A percentile compares a stretch with the other conserved stretches of the same genome.
phyloP scores from a whole-genome alignment of 176 grass and related monocot species.

The Cymbopogon citratus region DNA sequence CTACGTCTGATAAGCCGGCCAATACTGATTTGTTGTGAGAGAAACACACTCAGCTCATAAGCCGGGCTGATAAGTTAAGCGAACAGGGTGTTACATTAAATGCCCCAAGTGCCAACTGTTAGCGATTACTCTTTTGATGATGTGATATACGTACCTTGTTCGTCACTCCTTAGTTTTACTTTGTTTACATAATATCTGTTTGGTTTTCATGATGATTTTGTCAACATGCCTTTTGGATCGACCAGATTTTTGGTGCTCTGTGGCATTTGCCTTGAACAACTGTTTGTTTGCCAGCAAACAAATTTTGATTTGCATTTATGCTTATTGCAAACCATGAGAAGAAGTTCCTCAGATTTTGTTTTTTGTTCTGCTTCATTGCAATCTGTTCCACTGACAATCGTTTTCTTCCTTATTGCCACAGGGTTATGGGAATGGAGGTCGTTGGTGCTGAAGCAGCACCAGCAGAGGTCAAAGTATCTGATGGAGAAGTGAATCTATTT shows the following conservation, averaged over 20 bases:
- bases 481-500: slow-evolving; percentile 48
- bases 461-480: slow-evolving; percentile 51
- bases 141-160: neutral
- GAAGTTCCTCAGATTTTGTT: neutral
- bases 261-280: neutral
- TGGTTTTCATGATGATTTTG: neutral
- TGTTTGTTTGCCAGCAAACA: neutral
- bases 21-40: too few species aligned
- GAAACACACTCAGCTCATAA: too few species aligned
- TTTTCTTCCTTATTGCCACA: slow-evolving; percentile 22
- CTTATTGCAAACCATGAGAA: neutral
- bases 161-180: neutral
- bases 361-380: neutral
- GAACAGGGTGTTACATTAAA: neutral
- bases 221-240: neutral
- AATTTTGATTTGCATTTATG: neutral
- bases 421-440: slow-evolving; percentile 84
- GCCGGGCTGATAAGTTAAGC: too few species aligned
- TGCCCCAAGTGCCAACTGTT: neutral
- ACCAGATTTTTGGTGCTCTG: neutral
- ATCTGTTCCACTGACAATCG: neutral
- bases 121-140: neutral
- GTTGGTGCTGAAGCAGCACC: slow-evolving; percentile 50
- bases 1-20: too few species aligned
- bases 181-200: neutral